Base-by-base conservation (phyloP, 768 basidiomycete species). In the Suillus bovinus region DNA sequence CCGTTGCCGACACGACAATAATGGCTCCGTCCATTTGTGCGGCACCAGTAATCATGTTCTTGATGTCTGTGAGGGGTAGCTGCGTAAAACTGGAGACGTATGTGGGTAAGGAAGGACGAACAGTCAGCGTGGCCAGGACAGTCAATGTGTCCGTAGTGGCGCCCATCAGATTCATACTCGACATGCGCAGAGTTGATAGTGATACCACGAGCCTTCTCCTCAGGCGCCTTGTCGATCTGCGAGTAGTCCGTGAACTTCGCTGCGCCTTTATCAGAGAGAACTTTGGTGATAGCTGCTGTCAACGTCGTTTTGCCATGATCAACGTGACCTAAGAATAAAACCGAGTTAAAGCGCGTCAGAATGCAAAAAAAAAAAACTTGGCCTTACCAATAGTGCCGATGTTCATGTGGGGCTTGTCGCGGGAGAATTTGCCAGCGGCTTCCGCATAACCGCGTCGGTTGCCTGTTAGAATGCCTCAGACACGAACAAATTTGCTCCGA, bases 31-130 rank as follows among this genome's bases (percentile, higher is more conserved):
- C 96, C 90, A 99, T 96, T 73, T 97, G 96, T 38, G 96, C 95
- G 60, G 96, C 96, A 75, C 96, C 96, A 54, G 96, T 98, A 71
- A 99, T 98, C 95, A 97, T 97, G 84, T 97, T 97, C 77, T 96
- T 93, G 72, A 94, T 94, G 78, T 94, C 93, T 93, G 66, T 16
- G 29, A 41, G 44, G 27, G 53, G 5, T 47, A 50, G 14, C 39
- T 8, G n/a, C 1, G 41, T 69, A 54, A 73, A 64, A 20, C 42
- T 38, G 31, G 41, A 16, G 11, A n/a, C 39, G 9, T 61, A 64
- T 10, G 41, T 41, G 41, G 36, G 61, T 58, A 69, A 62, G 22
- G 27, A 9, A 36, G 8, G 31, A 74, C 89, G 71, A 61, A 93
- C 94, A 96, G 82, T 96, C 94, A 61, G 94, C 93, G 74, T 96